A percentile compares a stretch with the other conserved stretches of the same genome.
Evolutionary conservation across 2,329 filamentous ascomycete genomes (phyloP).

Genomic region (Fusarium lyarnte): DNA sequence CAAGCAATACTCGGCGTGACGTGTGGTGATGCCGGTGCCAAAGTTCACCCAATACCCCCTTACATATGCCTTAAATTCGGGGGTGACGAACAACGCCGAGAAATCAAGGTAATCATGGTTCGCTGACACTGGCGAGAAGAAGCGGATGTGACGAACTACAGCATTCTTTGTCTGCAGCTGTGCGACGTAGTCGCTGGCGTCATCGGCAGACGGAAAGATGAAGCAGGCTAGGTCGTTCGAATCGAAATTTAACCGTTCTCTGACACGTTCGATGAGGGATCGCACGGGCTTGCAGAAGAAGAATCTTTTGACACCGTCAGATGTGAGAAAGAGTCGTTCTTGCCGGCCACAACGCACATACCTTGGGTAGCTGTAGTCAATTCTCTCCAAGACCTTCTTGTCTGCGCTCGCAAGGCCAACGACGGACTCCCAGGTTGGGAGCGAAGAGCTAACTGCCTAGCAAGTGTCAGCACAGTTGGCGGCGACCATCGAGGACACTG

Average conservation of each 20-base stretch:
- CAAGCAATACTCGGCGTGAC: not conserved
- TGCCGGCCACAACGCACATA: not conserved
- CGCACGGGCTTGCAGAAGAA: not conserved
- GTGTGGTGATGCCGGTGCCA: not conserved
- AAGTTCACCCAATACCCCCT: not conserved
- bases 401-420: not conserved
- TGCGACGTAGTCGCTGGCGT: not conserved
- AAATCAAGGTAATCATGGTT: not conserved
- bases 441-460: not conserved
- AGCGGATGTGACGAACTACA: not conserved
- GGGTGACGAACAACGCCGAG: not conserved
- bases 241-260: rapidly evolving
- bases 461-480: not conserved
- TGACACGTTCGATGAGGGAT: not conserved
- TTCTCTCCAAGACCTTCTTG: not conserved
- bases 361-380: not conserved
- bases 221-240: not conserved
- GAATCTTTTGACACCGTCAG: not conserved
- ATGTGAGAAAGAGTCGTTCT: not conserved
- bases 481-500: rapidly evolving
- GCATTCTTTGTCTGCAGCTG: not conserved
- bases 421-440: not conserved
- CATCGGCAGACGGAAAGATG: not conserved
- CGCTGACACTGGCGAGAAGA: not conserved
- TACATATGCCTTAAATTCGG: rapidly evolving